phyloP scores from a whole-genome alignment of 1,284 basidiomycete genomes.

The Pisolithus thermaeus region DNA sequence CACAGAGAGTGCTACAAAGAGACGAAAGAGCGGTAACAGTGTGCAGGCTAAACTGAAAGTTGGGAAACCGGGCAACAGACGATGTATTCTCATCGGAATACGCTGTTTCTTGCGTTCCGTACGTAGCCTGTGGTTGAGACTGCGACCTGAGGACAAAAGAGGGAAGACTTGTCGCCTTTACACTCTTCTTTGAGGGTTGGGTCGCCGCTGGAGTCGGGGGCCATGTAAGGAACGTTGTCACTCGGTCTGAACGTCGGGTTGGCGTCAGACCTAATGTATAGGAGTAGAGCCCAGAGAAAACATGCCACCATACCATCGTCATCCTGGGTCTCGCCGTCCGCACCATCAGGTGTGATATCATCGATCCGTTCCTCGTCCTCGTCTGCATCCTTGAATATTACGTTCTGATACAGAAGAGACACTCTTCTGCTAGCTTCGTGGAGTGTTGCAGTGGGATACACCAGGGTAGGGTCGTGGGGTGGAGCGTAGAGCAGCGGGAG shows the following conservation, averaged over 20 bases:
- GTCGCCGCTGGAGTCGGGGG: slow-evolving; percentile 35
- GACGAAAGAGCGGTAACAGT: slow-evolving; percentile 43
- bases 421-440: slow-evolving; percentile 58
- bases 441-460: slow-evolving; percentile 44
- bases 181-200: not conserved
- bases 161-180: slow-evolving; percentile 13
- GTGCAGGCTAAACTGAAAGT: slow-evolving; percentile 62
- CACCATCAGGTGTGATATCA: slow-evolving; percentile 12
- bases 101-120: slow-evolving; percentile 42
- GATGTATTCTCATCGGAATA: slow-evolving; percentile 41
- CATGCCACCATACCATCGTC: not conserved
- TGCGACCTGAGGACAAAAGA: slow-evolving; percentile 29
- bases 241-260: slow-evolving; percentile 29
- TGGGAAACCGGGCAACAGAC: slow-evolving; percentile 54
- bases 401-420: slow-evolving; percentile 59
- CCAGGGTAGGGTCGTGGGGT: slow-evolving; percentile 11
- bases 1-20: slow-evolving; percentile 19
- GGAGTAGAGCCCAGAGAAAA: too few relatives aligned
- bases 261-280: not conserved
- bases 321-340: slow-evolving; percentile 4
- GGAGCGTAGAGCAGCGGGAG: slow-evolving; percentile 12
- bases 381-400: slow-evolving; percentile 48
- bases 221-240: slow-evolving; percentile 48
- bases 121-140: slow-evolving; percentile 29
- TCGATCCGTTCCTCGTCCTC: slow-evolving; percentile 22